Evolutionary conservation across 202 grass and related monocot species (phyloP).

Genomic region (Musa balbisiana): DNA sequence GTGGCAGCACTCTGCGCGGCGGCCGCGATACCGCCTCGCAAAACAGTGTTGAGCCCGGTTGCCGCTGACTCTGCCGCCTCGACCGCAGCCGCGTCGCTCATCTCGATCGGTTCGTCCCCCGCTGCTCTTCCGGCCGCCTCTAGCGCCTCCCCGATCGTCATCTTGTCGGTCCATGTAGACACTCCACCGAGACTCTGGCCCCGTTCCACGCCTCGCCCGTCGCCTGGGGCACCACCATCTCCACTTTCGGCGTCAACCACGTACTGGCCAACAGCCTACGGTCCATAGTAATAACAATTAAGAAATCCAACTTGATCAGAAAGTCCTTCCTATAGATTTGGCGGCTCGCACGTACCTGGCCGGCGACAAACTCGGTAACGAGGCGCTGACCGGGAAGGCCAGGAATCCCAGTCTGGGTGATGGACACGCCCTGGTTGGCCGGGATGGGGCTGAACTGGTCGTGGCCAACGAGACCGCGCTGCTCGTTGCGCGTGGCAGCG

Average conservation of each 20-base stretch:
- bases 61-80: slow-evolving; percentile 32
- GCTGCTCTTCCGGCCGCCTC: slow-evolving; percentile 28
- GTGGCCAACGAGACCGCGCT: slow-evolving; percentile 40
- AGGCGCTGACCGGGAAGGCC: slow-evolving; percentile 25
- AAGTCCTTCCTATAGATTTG: too few relatives aligned
- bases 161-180: slow-evolving; percentile 5
- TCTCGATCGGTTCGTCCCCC: slow-evolving; percentile 26
- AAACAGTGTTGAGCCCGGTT: slow-evolving; percentile 1
- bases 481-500: slow-evolving; percentile 46
- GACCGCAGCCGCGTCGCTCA: slow-evolving; percentile 38
- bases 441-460: slow-evolving; percentile 39
- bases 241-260: not conserved
- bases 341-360: slow-evolving; percentile 26
- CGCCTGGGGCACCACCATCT: not conserved
- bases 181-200: too few relatives aligned
- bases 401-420: slow-evolving; percentile 35
- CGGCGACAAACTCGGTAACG: slow-evolving; percentile 53
- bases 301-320: too few relatives aligned
- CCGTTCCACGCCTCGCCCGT: too few relatives aligned
- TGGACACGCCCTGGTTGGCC: slow-evolving; percentile 33
- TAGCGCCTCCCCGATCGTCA: slow-evolving; percentile 51
- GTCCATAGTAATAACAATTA: not conserved
- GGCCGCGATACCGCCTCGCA: slow-evolving; percentile 26
- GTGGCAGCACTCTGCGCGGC: slow-evolving; percentile 21
- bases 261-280: slow-evolving; percentile 17